Conservation (phyloP, 148 eudicot genomes). For the Camellia lanceoleosa region DNA sequence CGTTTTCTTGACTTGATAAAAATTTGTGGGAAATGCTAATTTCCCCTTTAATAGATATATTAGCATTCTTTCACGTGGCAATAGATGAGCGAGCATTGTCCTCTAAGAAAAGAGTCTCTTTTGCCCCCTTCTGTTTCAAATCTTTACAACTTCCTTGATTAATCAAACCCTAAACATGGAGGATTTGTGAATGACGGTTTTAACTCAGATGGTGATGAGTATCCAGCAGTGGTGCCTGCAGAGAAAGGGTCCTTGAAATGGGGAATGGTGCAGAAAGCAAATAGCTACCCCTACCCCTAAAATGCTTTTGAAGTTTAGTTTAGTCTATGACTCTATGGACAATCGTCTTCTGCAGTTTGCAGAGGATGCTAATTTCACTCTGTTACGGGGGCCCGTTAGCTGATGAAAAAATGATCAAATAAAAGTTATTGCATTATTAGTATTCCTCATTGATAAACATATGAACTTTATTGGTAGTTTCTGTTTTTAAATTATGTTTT, state of each 20-base stretch:
- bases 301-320: constrained; percentile 4
- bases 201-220: neutral
- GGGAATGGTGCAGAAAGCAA: neutral
- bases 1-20: too few species aligned
- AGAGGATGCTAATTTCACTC: neutral
- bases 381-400: neutral
- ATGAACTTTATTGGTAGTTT: neutral
- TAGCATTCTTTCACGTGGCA: too few species aligned
- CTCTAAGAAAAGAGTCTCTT: too few species aligned
- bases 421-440: neutral
- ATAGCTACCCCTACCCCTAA: neutral
- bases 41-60: too few species aligned
- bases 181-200: too few species aligned
- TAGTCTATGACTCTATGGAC: neutral
- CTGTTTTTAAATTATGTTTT: neutral
- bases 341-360: neutral
- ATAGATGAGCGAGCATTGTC: too few species aligned
- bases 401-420: neutral
- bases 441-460: neutral
- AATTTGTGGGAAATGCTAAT: too few species aligned
- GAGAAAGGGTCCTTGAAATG: neutral
- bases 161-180: too few species aligned
- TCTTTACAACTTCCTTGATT: too few species aligned
- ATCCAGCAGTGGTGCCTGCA: neutral
- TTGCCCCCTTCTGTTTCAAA: too few species aligned